A percentile compares a stretch with the other conserved stretches of the same genome.
phyloP scores from a whole-genome alignment of 1,139 yeast species.

The Blastobotrys buckinghamii region DNA sequence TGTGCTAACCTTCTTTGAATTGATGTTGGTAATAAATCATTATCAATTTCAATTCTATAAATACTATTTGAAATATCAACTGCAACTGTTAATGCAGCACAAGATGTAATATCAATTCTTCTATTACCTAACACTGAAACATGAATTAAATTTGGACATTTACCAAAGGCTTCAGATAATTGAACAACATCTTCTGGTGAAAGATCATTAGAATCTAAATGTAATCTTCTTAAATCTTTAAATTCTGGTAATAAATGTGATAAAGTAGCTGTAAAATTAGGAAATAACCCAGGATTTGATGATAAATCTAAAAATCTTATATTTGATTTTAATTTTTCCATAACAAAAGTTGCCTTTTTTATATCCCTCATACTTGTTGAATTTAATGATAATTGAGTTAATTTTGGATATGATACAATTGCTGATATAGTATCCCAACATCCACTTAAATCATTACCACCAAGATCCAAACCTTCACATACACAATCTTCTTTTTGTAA shows the following conservation, averaged over 20 bases:
- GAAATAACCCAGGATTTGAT: slow-evolving; percentile 66
- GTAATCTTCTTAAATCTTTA: slow-evolving; percentile 61
- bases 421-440: slow-evolving; percentile 33
- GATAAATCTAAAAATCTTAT: slow-evolving; percentile 74
- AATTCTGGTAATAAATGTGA: slow-evolving; percentile 61
- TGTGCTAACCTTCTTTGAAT: slow-evolving; percentile 74
- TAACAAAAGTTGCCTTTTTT: slow-evolving; percentile 48
- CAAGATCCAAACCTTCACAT: slow-evolving; percentile 79
- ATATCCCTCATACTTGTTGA: slow-evolving; percentile 54
- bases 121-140: slow-evolving; percentile 68
- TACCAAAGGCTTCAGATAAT: slow-evolving; percentile 63
- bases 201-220: slow-evolving; percentile 69
- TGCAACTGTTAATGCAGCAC: slow-evolving; percentile 65
- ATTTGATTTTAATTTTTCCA: slow-evolving; percentile 44
- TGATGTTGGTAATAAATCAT: slow-evolving; percentile 59
- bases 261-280: slow-evolving; percentile 57
- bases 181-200: slow-evolving; percentile 58
- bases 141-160: slow-evolving; percentile 64
- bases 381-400: slow-evolving; percentile 63
- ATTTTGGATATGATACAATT: slow-evolving; percentile 19
- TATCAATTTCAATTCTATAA: slow-evolving; percentile 68
- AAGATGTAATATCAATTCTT: slow-evolving; percentile 49
- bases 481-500: slow-evolving; percentile 45
- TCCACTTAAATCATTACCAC: slow-evolving; percentile 64
- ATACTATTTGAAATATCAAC: slow-evolving; percentile 60